Evolutionary conservation across 2,329 filamentous ascomycete species (phyloP).

Genomic region (Escovopsis sp.): DNA sequence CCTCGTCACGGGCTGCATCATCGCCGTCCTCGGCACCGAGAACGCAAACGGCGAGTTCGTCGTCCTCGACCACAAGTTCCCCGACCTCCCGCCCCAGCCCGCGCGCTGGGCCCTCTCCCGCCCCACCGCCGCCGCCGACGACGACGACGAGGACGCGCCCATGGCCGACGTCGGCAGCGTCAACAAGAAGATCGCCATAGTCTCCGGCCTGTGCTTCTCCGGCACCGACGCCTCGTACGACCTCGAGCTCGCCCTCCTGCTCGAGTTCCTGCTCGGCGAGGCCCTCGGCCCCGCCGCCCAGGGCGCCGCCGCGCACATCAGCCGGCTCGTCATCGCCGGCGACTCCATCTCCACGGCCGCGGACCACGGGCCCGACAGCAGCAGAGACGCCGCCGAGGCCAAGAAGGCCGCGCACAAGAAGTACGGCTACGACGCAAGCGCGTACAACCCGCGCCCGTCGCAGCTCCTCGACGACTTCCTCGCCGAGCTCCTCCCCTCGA

Average conservation of each 20-base stretch:
- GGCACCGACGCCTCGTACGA: constrained; percentile 58
- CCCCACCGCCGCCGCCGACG: constrained; percentile 20
- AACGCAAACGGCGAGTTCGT: constrained; percentile 87
- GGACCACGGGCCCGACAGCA: constrained; percentile 22
- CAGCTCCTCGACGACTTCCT: constrained; percentile 76
- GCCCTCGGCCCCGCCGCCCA: constrained; percentile 47
- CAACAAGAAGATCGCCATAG: constrained; percentile 55
- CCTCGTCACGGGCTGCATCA: constrained; percentile 82
- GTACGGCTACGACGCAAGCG: constrained; percentile 82
- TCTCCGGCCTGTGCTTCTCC: constrained; percentile 78
- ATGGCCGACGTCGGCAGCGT: constrained; percentile 29
- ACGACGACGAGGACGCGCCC: constrained; percentile 27
- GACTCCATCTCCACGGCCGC: constrained; percentile 66
- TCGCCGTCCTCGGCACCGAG: constrained; percentile 90
- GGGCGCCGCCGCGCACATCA: constrained; percentile 50
- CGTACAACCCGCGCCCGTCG: constrained; percentile 78
- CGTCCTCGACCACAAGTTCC: constrained; percentile 76
- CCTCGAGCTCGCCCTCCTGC: constrained; percentile 60
- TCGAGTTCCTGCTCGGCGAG: constrained; percentile 83
- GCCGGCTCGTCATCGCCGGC: constrained; percentile 77
- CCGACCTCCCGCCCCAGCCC: constrained; percentile 72
- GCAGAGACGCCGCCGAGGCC: constrained; percentile 16
- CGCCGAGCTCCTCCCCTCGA: constrained; percentile 61
- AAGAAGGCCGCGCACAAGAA: constrained; percentile 50
- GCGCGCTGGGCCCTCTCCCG: constrained; percentile 61